These are phyloP conservation scores for Fusarium pininemorale DNA, from an alignment of 2,329 filamentous ascomycete species.

Conservation along the genomic window DNA sequence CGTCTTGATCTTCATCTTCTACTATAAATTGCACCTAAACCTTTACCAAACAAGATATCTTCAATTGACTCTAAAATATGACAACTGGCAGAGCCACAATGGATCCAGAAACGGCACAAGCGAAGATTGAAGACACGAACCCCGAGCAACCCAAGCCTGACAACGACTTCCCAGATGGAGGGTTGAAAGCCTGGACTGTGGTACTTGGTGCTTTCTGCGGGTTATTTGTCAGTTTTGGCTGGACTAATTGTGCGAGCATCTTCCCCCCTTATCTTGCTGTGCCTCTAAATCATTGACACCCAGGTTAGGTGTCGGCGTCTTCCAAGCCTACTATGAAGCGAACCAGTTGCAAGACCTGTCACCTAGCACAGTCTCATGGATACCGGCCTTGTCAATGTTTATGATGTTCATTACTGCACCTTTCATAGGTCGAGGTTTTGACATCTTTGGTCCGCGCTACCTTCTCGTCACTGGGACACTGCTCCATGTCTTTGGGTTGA, in stretches of 20 bases:
- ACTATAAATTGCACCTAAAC: not conserved
- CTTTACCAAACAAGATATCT: no score
- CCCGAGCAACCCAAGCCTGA: not conserved
- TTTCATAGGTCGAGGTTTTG: not conserved
- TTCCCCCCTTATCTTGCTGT: no score
- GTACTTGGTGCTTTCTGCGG: rapidly evolving
- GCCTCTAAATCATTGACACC: not conserved
- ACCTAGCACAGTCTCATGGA: not conserved
- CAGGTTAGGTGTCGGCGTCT: not conserved
- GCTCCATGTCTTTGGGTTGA: not conserved
- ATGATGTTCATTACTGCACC: not conserved
- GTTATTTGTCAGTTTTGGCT: not conserved
- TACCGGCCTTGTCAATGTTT: not conserved
- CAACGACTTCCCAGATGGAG: not conserved
- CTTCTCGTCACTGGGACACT: not conserved
- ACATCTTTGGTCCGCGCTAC: not conserved
- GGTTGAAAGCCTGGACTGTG: not conserved
- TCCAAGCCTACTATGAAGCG: not conserved
- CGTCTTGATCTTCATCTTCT: not conserved
- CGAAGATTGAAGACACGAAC: no score
- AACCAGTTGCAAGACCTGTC: not conserved
- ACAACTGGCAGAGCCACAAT: not conserved
- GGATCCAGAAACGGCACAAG: not conserved
- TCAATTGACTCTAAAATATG: no score
- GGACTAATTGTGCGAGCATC: not conserved